Percentiles rank a stretch among this genome's conserved stretches.
Conservation (phyloP, 2,329 filamentous ascomycete genomes). For the Stagonosporopsis rhizophila region DNA sequence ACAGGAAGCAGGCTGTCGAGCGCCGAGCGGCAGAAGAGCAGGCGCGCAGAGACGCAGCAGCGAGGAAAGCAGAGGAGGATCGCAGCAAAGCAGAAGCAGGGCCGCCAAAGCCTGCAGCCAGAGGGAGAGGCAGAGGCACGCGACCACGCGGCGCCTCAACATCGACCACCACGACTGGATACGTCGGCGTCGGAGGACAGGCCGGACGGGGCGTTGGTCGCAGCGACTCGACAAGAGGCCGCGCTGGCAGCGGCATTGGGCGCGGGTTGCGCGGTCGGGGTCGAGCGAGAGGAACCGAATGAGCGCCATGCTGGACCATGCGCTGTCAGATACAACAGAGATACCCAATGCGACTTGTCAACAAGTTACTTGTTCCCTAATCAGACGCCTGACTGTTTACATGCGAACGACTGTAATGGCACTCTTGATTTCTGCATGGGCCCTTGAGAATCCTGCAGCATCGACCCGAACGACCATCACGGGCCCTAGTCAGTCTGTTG, state of each 20-base stretch:
- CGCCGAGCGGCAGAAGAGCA: constrained; percentile 80
- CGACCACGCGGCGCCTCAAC: constrained; percentile 42
- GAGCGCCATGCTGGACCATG: constrained; percentile 11
- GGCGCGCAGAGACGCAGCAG: constrained; percentile 74
- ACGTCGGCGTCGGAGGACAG: constrained; percentile 54
- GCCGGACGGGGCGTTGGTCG: constrained; percentile 58
- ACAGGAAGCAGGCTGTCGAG: constrained; percentile 78
- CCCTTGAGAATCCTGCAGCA: neutral
- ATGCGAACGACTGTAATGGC: neutral
- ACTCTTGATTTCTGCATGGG: neutral
- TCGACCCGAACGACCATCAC: neutral
- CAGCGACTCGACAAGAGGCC: constrained; percentile 53
- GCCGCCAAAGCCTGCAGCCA: constrained; percentile 50
- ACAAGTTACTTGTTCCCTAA: neutral
- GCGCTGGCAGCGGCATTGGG: constrained; percentile 53
- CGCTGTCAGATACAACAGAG: constrained; percentile 15
- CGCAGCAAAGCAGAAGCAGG: constrained; percentile 69
- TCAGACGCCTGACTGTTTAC: neutral
- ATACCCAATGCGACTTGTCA: constrained; percentile 17
- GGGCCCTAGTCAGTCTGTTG: neutral
- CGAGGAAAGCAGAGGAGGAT: constrained; percentile 59
- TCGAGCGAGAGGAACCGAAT: constrained; percentile 28
- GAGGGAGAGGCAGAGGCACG: constrained; percentile 47
- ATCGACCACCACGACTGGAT: constrained; percentile 45
- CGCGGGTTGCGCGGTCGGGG: constrained; percentile 48